Base-by-base conservation (phyloP, 2,329 filamentous ascomycete species). In the Trichoderma sp. region DNA sequence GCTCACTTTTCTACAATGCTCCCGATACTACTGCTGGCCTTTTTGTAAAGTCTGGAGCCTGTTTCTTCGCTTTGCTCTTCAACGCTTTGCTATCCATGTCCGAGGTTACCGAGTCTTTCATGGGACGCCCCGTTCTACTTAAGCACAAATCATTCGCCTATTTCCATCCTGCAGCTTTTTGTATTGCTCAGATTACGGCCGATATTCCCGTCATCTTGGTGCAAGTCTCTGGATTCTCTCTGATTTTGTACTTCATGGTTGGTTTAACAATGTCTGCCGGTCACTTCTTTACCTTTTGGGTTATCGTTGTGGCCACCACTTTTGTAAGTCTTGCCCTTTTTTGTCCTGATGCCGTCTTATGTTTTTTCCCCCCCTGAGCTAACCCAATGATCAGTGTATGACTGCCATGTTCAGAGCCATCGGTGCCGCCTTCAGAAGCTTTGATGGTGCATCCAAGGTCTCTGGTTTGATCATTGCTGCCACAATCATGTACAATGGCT, bases 1-100 rank as follows among this genome's bases (percentile, higher is more conserved):
- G 89, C 7, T 90, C 88, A 0, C 81, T 91, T 4, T 92, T 92
- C 77, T 92, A 91, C 77, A 83, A 88, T 66, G 85, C 88, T 0
- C 84, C 88, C 0, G 68, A 78, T 27, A 86, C 84, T 59, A 86
- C 87, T 0, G 81, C 77, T 1, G 89, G 89, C 9, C 77, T 92
- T 0, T 91, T 91, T 74, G 74, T 86, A 71, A 90, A 90, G 72
- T 83, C 84, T 0, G 90, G 89, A 63, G 84, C 88, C 0, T 78
- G 89, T 5, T 92, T 91, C 80, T 84, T 91, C 60, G 80, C 88
- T 1, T 79, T 91, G 0, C 79, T 92, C 0, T 89, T 85, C 76
- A 88, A 90, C 73, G 81, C 84, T 67, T 77, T 92, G 8, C 74
- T 90, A 1, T 83, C 87, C 25, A 87, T 91, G 82, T 84, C 87